Base-by-base conservation (phyloP, 306 rosid genomes). In the Rosa multiflora region DNA sequence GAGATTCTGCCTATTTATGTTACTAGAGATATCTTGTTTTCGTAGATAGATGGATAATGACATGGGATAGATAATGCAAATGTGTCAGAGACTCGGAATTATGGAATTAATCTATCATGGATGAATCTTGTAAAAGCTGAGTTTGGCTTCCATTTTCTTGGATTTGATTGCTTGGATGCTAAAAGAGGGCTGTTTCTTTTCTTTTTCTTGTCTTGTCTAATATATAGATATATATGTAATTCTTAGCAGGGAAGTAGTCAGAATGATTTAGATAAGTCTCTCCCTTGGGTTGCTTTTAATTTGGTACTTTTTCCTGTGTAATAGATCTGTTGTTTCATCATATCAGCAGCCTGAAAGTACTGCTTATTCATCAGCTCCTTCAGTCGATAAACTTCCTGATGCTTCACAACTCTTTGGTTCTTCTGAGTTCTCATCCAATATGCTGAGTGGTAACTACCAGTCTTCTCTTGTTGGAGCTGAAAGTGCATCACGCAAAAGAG, bases 401-500 rank as follows among this genome's bases (percentile, higher is more conserved):
- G 99, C 94, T 85, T 91, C 97, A 8, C 73, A 91, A 83, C 95
- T 95, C 48, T 90, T 95, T 75, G 88, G 73, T 85, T 89, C 95
- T 69, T 83, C 98, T 13, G 61, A 85, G 14, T 51, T 78, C 66
- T 81, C 93, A 73, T 83, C 90, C 52, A 78, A 52, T 84, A 67
- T 86, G 82, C 58, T 80, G 85, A 76, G 83, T 72, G 73, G 87
- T 64, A 73, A 80, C 6, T 88, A 94, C 70, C 97, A 94, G 78
- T 90, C 90, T 52, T 81, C 97, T 51, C 83, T 86, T 69, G 97
- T 94, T 73, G 92, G 94, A 17, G 89, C 92, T 44, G 90, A 91
- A 85, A 92, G 87, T 91, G 88, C 88, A 44, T 87, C 88, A 1
- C 92, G 98, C 3, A 95, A 95, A 90, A 86, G 99, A 86, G 92